Percentiles rank a stretch among this genome's conserved stretches.
These are phyloP conservation scores for Fusarium pilosicola DNA, from an alignment of 2,329 filamentous ascomycete genomes.

Conservation along the genomic window DNA sequence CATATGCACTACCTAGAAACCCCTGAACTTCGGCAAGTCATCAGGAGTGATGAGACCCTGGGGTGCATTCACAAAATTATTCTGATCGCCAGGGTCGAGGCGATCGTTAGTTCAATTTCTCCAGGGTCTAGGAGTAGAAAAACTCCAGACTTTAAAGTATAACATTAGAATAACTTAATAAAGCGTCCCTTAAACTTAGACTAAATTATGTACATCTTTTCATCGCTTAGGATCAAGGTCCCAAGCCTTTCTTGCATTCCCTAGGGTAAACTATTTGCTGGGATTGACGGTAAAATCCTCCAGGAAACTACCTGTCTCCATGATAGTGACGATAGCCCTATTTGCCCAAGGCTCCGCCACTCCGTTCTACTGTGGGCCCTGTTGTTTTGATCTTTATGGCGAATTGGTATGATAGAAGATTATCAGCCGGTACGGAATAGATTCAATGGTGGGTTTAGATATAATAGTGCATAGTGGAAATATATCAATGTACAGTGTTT, in stretches of 20 bases:
- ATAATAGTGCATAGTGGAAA: not conserved
- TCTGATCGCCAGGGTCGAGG: not conserved
- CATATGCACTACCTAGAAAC: not conserved
- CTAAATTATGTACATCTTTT: not conserved
- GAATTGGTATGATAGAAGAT: not conserved
- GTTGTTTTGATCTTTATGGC: not conserved
- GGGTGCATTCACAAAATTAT: not conserved
- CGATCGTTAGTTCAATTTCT: not conserved
- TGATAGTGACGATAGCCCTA: not conserved
- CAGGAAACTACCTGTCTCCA: not conserved
- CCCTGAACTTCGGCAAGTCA: constrained; percentile 7
- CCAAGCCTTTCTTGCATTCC: not conserved
- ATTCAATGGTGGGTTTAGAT: not conserved
- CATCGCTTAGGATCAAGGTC: not conserved
- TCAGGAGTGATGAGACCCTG: constrained; percentile 6
- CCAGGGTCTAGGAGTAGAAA: not conserved
- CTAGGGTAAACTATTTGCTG: not conserved
- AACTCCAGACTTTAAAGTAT: not conserved
- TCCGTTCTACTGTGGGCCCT: not conserved
- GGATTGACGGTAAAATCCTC: not conserved
- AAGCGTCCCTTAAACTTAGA: not conserved
- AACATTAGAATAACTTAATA: not conserved
- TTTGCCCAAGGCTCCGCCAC: not conserved
- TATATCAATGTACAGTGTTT: not conserved
- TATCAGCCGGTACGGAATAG: not conserved